Conservation (phyloP, 352 stramenopile genomes). For the Blastocystis hominis region DNA sequence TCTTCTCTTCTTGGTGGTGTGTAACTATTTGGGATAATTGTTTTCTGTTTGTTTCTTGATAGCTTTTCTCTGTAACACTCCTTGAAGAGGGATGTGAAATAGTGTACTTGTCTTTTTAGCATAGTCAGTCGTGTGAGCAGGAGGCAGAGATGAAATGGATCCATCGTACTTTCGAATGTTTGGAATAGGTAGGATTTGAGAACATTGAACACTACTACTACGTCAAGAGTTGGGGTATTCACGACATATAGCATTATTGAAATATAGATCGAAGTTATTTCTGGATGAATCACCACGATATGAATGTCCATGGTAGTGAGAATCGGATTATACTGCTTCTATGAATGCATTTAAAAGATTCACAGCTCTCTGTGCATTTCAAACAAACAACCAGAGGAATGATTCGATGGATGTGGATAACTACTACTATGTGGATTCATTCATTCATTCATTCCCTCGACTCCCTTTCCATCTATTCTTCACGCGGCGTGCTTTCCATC, state of each 20-base stretch:
- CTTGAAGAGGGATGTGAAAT: too few relatives aligned
- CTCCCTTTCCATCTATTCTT: too few relatives aligned
- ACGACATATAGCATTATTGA: neutral
- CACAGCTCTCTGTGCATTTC: too few relatives aligned
- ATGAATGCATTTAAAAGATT: too few relatives aligned
- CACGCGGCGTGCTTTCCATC: too few relatives aligned
- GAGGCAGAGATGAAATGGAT: neutral
- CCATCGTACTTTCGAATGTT: neutral
- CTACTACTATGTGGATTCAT: too few relatives aligned
- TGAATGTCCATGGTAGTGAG: neutral
- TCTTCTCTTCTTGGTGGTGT: slow-evolving; percentile 55
- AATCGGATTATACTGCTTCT: neutral
- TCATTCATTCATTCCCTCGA: too few relatives aligned
- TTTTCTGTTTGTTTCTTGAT: neutral
- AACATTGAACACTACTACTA: neutral
- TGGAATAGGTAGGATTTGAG: neutral
- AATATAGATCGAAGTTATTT: neutral
- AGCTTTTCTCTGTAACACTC: too few relatives aligned
- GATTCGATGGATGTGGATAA: too few relatives aligned
- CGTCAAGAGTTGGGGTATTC: neutral
- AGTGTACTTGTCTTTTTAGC: too few relatives aligned
- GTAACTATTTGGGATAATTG: slow-evolving; percentile 57
- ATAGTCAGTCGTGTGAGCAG: neutral
- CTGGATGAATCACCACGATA: neutral
- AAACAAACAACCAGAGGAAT: too few relatives aligned